A percentile compares a stretch with the other conserved stretches of the same genome.
Conservation (phyloP, 2,329 filamentous ascomycete species). For the Grosmannia penicillata region DNA sequence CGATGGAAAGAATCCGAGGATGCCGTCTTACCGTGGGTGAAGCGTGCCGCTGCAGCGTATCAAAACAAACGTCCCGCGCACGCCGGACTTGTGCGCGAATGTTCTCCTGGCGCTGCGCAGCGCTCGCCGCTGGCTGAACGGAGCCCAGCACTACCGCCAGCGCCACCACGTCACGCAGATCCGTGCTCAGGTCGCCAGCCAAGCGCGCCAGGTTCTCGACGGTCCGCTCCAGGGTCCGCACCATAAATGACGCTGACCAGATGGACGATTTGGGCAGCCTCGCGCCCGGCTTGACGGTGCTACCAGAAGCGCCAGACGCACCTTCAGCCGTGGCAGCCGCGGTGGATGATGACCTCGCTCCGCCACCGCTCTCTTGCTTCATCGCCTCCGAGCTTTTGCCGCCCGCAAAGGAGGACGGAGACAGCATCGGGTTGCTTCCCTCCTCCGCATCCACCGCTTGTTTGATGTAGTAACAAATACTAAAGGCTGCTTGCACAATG, state of each 20-base stretch:
- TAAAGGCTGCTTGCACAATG: conserved; percentile 38
- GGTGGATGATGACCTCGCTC: no score
- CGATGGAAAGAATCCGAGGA: background rate
- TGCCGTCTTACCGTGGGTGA: conserved; percentile 7
- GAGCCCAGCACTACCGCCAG: conserved; percentile 12
- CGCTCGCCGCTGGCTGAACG: conserved; percentile 9
- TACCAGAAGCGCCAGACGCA: no score
- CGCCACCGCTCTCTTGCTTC: no score
- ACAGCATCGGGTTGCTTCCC: background rate
- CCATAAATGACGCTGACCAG: conserved; percentile 12
- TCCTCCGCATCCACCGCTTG: conserved; percentile 13
- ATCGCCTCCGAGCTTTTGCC: no score
- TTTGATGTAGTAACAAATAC: conserved; percentile 39
- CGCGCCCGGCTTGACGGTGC: no score
- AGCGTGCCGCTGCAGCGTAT: conserved; percentile 5
- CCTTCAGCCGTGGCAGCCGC: no score
- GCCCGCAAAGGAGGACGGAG: no score
- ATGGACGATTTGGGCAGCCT: conserved; percentile 7
- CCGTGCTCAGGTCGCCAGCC: conserved; percentile 10
- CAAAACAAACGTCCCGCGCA: conserved; percentile 9
- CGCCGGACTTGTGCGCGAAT: conserved; percentile 9
- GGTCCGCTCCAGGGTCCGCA: conserved; percentile 11
- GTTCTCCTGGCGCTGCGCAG: conserved; percentile 8
- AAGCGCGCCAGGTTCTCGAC: conserved; percentile 11
- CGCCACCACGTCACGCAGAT: conserved; percentile 12